These are phyloP conservation scores for Psidium friedrichsthalianum DNA, from an alignment of 345 rosid species.

Conservation along the genomic window DNA sequence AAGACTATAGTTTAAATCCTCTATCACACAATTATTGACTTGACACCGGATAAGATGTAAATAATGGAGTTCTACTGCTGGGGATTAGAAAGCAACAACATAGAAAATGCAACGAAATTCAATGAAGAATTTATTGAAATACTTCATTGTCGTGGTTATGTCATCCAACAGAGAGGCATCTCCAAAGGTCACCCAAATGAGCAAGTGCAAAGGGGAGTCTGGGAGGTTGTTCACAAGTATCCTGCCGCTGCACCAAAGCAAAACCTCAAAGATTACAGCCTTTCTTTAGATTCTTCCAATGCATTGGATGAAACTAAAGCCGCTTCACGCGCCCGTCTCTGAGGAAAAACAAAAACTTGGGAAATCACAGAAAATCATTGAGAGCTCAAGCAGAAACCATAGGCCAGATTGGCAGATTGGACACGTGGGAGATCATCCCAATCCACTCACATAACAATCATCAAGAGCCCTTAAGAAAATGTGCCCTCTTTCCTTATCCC, in stretches of 20 bases:
- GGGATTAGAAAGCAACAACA: not conserved
- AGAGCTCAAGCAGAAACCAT: not conserved
- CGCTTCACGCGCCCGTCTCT: not conserved
- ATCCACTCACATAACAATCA: not conserved
- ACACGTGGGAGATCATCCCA: not conserved
- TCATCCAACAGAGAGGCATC: not conserved
- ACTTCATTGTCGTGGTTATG: not conserved
- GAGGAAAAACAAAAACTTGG: not conserved
- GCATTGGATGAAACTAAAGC: not conserved
- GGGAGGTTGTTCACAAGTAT: conserved; percentile 16
- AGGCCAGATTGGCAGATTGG: not conserved
- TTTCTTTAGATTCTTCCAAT: not conserved
- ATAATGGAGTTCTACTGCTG: not conserved
- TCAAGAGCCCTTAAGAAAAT: not conserved
- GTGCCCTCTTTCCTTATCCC: not conserved
- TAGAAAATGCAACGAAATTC: not conserved
- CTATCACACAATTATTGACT: not conserved
- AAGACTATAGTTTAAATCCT: not conserved
- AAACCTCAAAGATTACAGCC: not conserved
- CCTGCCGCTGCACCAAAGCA: conserved; percentile 15
- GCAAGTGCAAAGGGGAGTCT: conserved; percentile 6
- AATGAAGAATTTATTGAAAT: not conserved
- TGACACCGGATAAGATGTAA: not conserved
- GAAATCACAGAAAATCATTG: not conserved
- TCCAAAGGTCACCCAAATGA: conserved; percentile 1